Base-by-base conservation (phyloP, 805 yeast species). In the Starmerella sp. region DNA sequence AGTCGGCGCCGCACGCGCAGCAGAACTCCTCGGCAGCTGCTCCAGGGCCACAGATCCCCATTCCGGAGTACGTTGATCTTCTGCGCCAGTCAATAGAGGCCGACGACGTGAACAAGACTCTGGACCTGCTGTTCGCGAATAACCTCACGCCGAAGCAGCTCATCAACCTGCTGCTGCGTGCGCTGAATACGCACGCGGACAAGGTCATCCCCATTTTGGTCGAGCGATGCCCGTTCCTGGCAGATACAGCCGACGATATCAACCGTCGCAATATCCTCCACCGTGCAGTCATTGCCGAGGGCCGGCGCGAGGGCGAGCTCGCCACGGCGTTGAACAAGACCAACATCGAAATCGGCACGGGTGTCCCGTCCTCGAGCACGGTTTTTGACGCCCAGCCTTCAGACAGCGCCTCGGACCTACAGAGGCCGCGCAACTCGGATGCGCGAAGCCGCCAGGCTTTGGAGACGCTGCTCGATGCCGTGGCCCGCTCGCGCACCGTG, bases 201-300 rank as follows among this genome's bases (percentile, higher is more conserved):
- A n/a, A 64, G 84, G 38, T 70, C 84, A 51, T 74, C 71, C 30
- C 70, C 73, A 14, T 74, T 81, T 43, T 78, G 79, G 8, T 73
- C 76, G 11, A 67, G n/a, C 30, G 31, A 1, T 17, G 45, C 38
- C 17, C 42, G 5, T 39, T 48, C n/a, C 49, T 48, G 7, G 51
- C 48, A 1, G 29, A 77, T 47, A 93, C 86, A 61, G 74, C 81
- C 0, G 71, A 80, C 7, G 96, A 89, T 63, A 80, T 90, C 45
- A 81, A 84, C 54, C 86, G 86, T 15, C 76, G 96, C 61, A 90
- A 86, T 66, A 83, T 90, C 63, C 78, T 90, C 63, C 97, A 90
- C 67, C 87, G 86, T 60, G 84, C 83, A 63, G 81, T 90, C 29
- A 82, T 90, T 54, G 78, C 84, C 8, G 75, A 85, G 49, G 51